phyloP scores from a whole-genome alignment of 1,284 basidiomycete species.

The Ceratobasidium papillatum region DNA sequence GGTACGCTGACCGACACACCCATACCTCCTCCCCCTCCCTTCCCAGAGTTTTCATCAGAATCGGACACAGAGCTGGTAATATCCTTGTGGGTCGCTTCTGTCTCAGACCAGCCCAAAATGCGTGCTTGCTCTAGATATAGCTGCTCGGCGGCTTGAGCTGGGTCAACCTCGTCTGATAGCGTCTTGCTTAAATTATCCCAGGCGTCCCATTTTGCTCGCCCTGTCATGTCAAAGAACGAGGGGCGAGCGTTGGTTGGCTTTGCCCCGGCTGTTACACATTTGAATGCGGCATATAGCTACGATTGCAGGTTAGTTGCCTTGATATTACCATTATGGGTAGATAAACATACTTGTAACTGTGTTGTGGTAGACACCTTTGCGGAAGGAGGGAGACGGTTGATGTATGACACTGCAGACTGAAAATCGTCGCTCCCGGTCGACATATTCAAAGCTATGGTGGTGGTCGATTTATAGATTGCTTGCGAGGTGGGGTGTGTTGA shows the following conservation, averaged over 20 bases:
- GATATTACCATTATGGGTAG: too few species aligned
- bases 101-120: constrained; percentile 71
- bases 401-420: constrained; percentile 67
- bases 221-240: constrained; percentile 81
- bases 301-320: background rate
- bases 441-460: constrained; percentile 19
- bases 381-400: constrained; percentile 65
- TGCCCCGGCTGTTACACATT: constrained; percentile 69
- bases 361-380: constrained; percentile 63
- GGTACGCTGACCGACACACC: constrained; percentile 72
- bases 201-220: constrained; percentile 88
- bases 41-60: background rate
- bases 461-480: background rate
- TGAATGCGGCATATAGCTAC: constrained; percentile 89
- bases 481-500: background rate
- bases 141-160: constrained; percentile 47
- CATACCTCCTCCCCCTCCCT: constrained; percentile 59
- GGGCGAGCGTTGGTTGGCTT: constrained; percentile 70
- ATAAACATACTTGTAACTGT: constrained; percentile 75
- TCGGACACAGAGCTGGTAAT: constrained; percentile 46
- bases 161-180: constrained; percentile 57
- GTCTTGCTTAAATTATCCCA: constrained; percentile 63
- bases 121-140: constrained; percentile 77
- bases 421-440: constrained; percentile 54
- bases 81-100: constrained; percentile 43